phyloP scores from a whole-genome alignment of 495 filamentous ascomycete genomes.

The Neurospora intermedia region DNA sequence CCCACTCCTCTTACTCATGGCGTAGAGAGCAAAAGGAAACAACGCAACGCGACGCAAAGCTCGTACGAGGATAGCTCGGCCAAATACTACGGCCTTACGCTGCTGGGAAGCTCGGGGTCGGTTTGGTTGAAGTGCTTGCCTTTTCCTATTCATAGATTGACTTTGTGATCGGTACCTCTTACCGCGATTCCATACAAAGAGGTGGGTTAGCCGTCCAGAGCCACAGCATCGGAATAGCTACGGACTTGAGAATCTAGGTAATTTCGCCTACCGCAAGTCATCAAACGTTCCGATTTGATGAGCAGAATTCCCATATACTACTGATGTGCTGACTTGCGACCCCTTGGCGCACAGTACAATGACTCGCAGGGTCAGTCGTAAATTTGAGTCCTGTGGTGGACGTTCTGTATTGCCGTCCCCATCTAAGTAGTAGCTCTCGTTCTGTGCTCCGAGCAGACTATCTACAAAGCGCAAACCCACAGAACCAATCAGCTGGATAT shows the following conservation, averaged over 20 bases:
- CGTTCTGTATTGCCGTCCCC: background rate
- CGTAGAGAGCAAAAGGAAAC: background rate
- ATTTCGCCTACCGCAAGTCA: background rate
- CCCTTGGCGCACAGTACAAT: background rate
- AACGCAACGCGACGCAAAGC: background rate
- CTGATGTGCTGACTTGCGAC: background rate
- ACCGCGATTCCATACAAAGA: background rate
- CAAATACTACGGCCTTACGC: background rate
- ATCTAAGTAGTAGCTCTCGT: background rate
- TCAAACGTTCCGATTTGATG: background rate
- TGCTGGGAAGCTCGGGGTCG: background rate
- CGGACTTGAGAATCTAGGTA: background rate
- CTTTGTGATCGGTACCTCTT: too few relatives aligned
- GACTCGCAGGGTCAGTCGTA: background rate
- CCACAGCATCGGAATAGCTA: background rate
- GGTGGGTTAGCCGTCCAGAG: background rate
- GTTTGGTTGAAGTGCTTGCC: background rate
- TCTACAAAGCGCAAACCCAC: background rate
- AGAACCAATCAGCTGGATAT: constrained; percentile 1
- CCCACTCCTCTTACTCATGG: background rate
- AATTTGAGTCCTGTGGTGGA: background rate
- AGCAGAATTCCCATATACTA: background rate
- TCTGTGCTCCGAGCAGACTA: background rate
- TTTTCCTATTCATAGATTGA: background rate
- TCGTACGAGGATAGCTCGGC: background rate